Evolutionary conservation across 257 asterid species (phyloP).

Genomic region (Primulina huaijiensis): DNA sequence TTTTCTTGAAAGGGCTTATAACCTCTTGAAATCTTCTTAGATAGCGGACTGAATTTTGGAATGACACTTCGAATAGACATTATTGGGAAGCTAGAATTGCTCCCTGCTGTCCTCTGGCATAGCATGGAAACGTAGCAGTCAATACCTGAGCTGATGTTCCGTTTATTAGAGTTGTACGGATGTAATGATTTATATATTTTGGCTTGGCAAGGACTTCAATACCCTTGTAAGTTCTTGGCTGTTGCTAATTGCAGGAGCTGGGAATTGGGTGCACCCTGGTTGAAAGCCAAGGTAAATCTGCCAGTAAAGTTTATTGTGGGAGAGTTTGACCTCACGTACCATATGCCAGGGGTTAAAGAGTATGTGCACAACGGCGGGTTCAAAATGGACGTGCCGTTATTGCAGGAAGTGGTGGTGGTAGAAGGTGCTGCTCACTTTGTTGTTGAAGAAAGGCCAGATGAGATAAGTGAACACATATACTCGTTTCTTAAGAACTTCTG

Average conservation of each 20-base stretch:
- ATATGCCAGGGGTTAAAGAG: slow-evolving; percentile 58
- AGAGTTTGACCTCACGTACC: slow-evolving; percentile 58
- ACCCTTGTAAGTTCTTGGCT: not conserved
- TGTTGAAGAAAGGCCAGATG: slow-evolving; percentile 58
- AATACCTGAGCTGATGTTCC: not conserved
- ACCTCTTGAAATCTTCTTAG: not conserved
- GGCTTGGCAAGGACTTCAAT: not conserved
- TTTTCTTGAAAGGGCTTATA: not conserved
- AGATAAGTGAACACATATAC: slow-evolving; percentile 52
- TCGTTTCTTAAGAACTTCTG: slow-evolving; percentile 20
- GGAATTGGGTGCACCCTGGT: slow-evolving; percentile 73
- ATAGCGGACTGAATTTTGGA: not conserved
- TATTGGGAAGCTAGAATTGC: not conserved
- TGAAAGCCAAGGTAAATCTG: slow-evolving; percentile 42
- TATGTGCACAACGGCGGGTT: slow-evolving; percentile 66
- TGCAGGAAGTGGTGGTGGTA: slow-evolving; percentile 59
- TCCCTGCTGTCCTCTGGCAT: not conserved
- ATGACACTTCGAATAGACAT: not conserved
- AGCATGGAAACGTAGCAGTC: not conserved
- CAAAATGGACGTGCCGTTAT: slow-evolving; percentile 53
- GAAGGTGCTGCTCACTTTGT: slow-evolving; percentile 64
- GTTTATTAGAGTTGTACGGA: not conserved
- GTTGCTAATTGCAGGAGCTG: slow-evolving; percentile 52
- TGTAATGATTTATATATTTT: too few relatives aligned
- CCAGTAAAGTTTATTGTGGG: slow-evolving; percentile 70